Conservation (phyloP, 2,329 filamentous ascomycete species). For the Xylaria arbuscula region DNA sequence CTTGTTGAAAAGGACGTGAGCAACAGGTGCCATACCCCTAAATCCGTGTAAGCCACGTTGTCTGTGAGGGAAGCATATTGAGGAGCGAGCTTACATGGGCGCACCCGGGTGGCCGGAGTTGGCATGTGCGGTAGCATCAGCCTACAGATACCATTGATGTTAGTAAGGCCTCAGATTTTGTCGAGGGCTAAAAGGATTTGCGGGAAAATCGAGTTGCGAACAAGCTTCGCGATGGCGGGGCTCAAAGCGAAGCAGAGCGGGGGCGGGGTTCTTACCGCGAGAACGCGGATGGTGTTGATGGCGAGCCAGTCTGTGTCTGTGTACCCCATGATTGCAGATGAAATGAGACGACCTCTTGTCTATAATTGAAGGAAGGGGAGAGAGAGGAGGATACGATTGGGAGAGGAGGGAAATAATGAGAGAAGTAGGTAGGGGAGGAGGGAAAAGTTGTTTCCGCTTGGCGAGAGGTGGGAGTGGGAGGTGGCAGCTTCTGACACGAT, state of each 20-base stretch:
- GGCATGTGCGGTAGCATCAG: slow-evolving; percentile 95
- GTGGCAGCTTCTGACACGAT: slow-evolving; percentile 30
- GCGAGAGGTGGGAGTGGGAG: slow-evolving; percentile 23
- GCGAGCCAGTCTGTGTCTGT: slow-evolving; percentile 87
- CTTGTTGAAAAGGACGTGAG: slow-evolving; percentile 98
- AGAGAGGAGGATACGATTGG: slow-evolving; percentile 34
- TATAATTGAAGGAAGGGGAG: slow-evolving; percentile 37
- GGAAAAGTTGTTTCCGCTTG: slow-evolving; percentile 30
- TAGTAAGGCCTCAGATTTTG: slow-evolving; percentile 34
- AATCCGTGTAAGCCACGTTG: slow-evolving; percentile 35
- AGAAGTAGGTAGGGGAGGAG: slow-evolving; percentile 22
- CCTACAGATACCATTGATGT: slow-evolving; percentile 64
- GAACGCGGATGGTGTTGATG: slow-evolving; percentile 97
- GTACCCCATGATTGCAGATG: slow-evolving; percentile 80
- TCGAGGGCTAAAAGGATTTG: slow-evolving; percentile 13
- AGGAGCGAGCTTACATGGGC: slow-evolving; percentile 76
- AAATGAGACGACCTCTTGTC: slow-evolving; percentile 23
- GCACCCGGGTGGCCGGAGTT: slow-evolving; percentile 99
- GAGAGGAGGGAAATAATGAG: slow-evolving; percentile 36
- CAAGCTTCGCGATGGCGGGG: slow-evolving; percentile 50
- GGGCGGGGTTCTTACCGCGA: slow-evolving; percentile 77
- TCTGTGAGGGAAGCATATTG: slow-evolving; percentile 22
- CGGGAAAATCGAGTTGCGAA: slow-evolving; percentile 32
- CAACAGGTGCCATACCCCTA: slow-evolving; percentile 88
- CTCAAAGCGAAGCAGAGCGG: slow-evolving; percentile 39